Conservation (phyloP, 176 grass and related monocot species). For the Guadua angustifolia region DNA sequence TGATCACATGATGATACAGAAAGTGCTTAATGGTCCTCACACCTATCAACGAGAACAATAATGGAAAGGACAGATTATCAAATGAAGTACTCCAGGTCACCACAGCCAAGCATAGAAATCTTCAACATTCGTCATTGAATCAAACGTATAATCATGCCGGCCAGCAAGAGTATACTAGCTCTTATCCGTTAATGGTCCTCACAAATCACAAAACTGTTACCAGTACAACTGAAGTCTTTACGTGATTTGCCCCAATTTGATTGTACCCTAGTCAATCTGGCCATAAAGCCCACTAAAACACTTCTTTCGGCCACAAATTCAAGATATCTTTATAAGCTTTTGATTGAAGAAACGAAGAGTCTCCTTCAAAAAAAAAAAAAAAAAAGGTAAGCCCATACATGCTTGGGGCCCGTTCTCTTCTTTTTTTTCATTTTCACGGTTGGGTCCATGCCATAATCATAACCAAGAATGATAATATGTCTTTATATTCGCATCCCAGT, state of each 20-base stretch:
- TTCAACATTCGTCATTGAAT: not conserved
- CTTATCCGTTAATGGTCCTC: conserved; percentile 24
- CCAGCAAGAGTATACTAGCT: not conserved
- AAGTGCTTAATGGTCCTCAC: conserved; percentile 40
- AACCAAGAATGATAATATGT: not conserved
- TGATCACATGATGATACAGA: conserved; percentile 44
- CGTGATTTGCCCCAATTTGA: not conserved
- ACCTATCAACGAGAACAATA: conserved; percentile 32
- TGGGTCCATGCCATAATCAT: not conserved
- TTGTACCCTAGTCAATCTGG: not conserved
- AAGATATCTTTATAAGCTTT: not conserved
- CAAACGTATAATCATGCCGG: conserved; percentile 14
- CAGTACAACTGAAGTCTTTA: not conserved
- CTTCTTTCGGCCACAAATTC: not conserved
- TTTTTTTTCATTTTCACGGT: not conserved
- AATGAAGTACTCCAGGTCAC: conserved; percentile 22
- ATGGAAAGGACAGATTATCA: conserved; percentile 10
- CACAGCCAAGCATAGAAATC: conserved; percentile 25
- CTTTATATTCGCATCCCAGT: not conserved
- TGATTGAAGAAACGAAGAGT: not conserved
- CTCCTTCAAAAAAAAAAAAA: not conserved
- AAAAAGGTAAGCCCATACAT: not conserved
- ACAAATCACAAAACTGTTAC: not conserved
- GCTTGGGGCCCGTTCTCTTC: not conserved
- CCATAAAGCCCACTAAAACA: not conserved